These are phyloP conservation scores for Pyricularia grisea DNA, from an alignment of 2,329 filamentous ascomycete species.

Conservation along the genomic window DNA sequence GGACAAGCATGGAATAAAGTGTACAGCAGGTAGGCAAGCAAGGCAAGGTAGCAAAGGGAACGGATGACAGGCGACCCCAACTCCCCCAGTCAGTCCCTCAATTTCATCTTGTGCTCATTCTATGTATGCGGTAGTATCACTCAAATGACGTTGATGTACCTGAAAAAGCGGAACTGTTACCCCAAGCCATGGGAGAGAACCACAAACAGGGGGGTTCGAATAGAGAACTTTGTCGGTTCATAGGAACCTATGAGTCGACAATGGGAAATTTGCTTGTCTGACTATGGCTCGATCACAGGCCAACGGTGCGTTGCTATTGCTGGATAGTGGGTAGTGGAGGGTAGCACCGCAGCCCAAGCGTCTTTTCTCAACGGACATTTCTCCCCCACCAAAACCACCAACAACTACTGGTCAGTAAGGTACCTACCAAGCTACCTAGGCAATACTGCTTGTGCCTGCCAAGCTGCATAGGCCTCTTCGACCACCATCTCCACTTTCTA, in stretches of 20 bases:
- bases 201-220: not conserved
- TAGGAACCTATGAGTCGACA: not conserved
- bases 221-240: not conserved
- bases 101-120: not conserved
- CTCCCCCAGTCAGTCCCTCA: not conserved
- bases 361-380: not conserved
- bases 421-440: too few species aligned
- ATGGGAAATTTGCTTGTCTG: not conserved
- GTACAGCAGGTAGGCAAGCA: not conserved
- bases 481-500: not conserved
- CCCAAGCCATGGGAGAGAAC: not conserved
- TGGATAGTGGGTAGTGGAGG: not conserved
- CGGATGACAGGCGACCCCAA: not conserved
- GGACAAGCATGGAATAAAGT: not conserved
- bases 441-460: too few species aligned
- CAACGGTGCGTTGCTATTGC: not conserved
- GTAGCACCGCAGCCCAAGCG: not conserved
- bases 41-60: not conserved
- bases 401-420: too few species aligned
- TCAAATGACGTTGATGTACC: not conserved
- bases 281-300: not conserved
- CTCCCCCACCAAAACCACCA: too few species aligned
- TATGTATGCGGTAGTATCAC: not conserved
- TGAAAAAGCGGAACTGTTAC: not conserved
- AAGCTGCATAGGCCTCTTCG: too few species aligned